Evolutionary conservation across 2,329 filamentous ascomycete species (phyloP).

Genomic region (Teratosphaeria gauchensis): DNA sequence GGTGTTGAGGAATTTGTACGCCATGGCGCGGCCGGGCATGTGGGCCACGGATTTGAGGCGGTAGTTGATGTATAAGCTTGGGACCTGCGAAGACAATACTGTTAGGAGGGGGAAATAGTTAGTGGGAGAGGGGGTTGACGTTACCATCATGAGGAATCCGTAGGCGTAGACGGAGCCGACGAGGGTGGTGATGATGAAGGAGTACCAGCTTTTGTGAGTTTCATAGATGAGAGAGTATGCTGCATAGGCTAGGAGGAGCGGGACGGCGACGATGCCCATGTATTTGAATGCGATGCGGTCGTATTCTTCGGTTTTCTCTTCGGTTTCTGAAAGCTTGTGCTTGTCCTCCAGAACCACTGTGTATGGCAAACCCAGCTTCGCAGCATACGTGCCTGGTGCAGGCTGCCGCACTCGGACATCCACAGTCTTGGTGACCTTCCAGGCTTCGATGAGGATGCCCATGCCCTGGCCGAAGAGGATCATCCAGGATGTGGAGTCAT

Average conservation of each 20-base stretch:
- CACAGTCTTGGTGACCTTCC: slow-evolving; percentile 96
- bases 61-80: slow-evolving; percentile 97
- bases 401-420: slow-evolving; percentile 71
- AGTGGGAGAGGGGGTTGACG: slow-evolving; percentile 1
- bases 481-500: slow-evolving; percentile 98
- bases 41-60: slow-evolving; percentile 82
- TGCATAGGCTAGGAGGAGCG: slow-evolving; percentile 80
- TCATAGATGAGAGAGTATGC: slow-evolving; percentile 88
- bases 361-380: slow-evolving; percentile 48
- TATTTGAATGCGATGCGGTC: slow-evolving; percentile 97
- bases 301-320: slow-evolving; percentile 97
- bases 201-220: slow-evolving; percentile 85
- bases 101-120: not conserved
- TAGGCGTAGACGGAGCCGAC: slow-evolving; percentile 96
- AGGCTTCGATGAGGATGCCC: slow-evolving; percentile 67
- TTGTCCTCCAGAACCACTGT: slow-evolving; percentile 86
- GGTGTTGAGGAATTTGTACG: slow-evolving; percentile 96
- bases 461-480: slow-evolving; percentile 88
- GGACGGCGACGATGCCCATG: slow-evolving; percentile 85
- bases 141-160: slow-evolving; percentile 93
- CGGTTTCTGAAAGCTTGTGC: slow-evolving; percentile 86
- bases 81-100: slow-evolving; percentile 40
- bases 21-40: slow-evolving; percentile 94
- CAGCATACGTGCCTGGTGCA: slow-evolving; percentile 49
- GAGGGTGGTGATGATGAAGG: slow-evolving; percentile 86